A percentile compares a stretch with the other conserved stretches of the same genome.
Evolutionary conservation across 2,329 filamentous ascomycete genomes (phyloP).

Genomic region (Penicillium paneum): DNA sequence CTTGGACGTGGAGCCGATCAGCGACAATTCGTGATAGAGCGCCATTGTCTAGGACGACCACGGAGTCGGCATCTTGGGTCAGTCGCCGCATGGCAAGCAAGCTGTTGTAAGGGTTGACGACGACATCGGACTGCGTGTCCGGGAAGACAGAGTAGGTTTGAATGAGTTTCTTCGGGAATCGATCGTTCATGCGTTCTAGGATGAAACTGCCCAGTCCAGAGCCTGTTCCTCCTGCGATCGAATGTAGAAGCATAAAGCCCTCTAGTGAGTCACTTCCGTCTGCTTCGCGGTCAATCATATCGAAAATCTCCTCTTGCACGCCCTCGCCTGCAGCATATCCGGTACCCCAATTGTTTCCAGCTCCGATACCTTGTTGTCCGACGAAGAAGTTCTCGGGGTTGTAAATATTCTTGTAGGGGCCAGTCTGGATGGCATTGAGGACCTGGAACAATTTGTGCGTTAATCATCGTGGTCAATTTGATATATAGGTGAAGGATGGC

Average conservation of each 20-base stretch:
- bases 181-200: slow-evolving; percentile 90
- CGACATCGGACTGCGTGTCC: slow-evolving; percentile 86
- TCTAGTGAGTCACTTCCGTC: slow-evolving; percentile 97
- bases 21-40: slow-evolving; percentile 90
- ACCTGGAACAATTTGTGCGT: slow-evolving; percentile 52
- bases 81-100: slow-evolving; percentile 84
- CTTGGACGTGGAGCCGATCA: slow-evolving; percentile 88
- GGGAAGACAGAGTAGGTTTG: slow-evolving; percentile 99
- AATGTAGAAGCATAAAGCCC: slow-evolving; percentile 98
- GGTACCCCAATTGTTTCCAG: slow-evolving; percentile 97
- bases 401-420: slow-evolving; percentile 97
- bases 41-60: slow-evolving; percentile 95
- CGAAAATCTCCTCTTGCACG: slow-evolving; percentile 95
- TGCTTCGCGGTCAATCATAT: slow-evolving; percentile 98
- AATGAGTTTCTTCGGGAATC: slow-evolving; percentile 98
- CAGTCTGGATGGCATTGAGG: slow-evolving; percentile 86
- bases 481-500: not conserved
- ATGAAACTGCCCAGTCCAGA: slow-evolving; percentile 95
- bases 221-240: slow-evolving; percentile 93
- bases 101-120: slow-evolving; percentile 98
- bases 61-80: slow-evolving; percentile 94
- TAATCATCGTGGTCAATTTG: slow-evolving; percentile 2
- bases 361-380: slow-evolving; percentile 87
- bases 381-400: slow-evolving; percentile 99
- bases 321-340: slow-evolving; percentile 89